These are phyloP conservation scores for Dipodascopsis uninucleata DNA, from an alignment of 805 yeast genomes.

Conservation along the genomic window DNA sequence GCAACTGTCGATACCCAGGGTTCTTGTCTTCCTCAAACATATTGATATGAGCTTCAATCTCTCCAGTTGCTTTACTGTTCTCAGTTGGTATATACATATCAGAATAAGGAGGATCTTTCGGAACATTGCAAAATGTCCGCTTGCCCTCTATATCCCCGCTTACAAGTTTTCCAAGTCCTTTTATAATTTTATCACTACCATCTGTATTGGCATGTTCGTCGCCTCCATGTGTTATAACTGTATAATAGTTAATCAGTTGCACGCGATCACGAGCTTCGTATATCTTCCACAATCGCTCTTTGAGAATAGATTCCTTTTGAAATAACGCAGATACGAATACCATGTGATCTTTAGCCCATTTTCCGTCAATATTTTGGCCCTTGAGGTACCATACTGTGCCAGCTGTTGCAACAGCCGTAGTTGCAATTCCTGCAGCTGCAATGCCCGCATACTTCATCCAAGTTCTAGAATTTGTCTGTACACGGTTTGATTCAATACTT, in stretches of 20 bases:
- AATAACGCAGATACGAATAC: constrained; percentile 22
- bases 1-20: constrained; percentile 12
- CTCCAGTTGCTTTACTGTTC: constrained; percentile 20
- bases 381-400: constrained; percentile 27
- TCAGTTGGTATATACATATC: constrained; percentile 24
- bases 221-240: constrained; percentile 8
- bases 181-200: constrained; percentile 11
- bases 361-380: constrained; percentile 18
- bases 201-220: background rate
- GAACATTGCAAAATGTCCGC: constrained; percentile 25
- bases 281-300: constrained; percentile 15
- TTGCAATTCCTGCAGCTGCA: constrained; percentile 22
- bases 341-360: constrained; percentile 25
- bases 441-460: constrained; percentile 25
- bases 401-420: constrained; percentile 26
- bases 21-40: constrained; percentile 21
- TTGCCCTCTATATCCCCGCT: constrained; percentile 19
- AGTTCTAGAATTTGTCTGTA: constrained; percentile 8
- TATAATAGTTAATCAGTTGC: constrained; percentile 17
- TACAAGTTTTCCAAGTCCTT: constrained; percentile 18
- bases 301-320: constrained; percentile 11
- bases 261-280: constrained; percentile 16
- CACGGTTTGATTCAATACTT: background rate
- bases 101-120: constrained; percentile 20
- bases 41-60: constrained; percentile 24